Evolutionary conservation across 208 protist genomes (phyloP).

Genomic region (Trypanosoma conorhini): DNA sequence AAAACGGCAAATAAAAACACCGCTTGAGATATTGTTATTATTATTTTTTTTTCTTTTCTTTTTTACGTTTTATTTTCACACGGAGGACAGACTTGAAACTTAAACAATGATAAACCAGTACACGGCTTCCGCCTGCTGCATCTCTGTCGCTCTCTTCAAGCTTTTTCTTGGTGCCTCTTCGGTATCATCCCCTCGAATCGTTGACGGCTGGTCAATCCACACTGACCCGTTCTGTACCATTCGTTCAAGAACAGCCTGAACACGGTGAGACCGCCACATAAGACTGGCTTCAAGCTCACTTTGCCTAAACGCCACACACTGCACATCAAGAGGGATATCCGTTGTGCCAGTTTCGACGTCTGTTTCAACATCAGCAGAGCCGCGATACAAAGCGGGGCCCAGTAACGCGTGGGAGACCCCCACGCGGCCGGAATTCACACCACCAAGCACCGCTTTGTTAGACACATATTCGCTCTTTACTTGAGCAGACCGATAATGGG

Average conservation of each 20-base stretch:
- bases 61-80: not conserved
- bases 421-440: not conserved
- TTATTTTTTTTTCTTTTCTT: not conserved
- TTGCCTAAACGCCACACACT: slow-evolving; percentile 60
- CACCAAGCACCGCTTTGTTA: no score
- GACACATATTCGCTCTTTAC: not conserved
- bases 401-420: not conserved
- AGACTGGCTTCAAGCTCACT: slow-evolving; percentile 43
- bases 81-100: not conserved
- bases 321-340: slow-evolving; percentile 36
- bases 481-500: slow-evolving; percentile 24
- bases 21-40: not conserved
- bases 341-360: not conserved
- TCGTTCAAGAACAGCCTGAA: slow-evolving; percentile 50
- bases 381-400: not conserved
- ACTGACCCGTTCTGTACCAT: slow-evolving; percentile 81
- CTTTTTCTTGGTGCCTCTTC: not conserved
- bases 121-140: slow-evolving; percentile 12
- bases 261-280: slow-evolving; percentile 68
- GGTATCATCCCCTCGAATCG: not conserved
- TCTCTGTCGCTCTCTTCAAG: not conserved
- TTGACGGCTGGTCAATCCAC: slow-evolving; percentile 60
- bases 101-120: slow-evolving; percentile 31
- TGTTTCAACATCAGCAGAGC: not conserved
- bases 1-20: slow-evolving; percentile 2